Percentiles rank a stretch among this genome's conserved stretches.
phyloP scores from a whole-genome alignment of 345 rosid genomes.

The Clausena lansium region DNA sequence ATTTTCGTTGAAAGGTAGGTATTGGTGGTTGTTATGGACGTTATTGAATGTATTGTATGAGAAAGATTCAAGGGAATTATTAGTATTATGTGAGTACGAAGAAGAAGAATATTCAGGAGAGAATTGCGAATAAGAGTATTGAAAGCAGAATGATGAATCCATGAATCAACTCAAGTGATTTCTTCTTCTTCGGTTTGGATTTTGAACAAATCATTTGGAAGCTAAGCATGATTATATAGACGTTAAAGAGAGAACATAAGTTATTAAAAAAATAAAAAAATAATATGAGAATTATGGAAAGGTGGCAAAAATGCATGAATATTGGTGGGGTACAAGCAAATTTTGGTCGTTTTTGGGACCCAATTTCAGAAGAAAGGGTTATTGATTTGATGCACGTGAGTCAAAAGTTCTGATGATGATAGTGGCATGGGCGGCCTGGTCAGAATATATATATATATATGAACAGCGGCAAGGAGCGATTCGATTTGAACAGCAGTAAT shows the following conservation, averaged over 20 bases:
- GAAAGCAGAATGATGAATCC: slow-evolving; percentile 37
- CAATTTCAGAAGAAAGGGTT: neutral
- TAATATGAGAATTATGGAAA: slow-evolving; percentile 2
- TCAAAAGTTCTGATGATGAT: slow-evolving; percentile 28
- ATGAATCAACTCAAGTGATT: neutral
- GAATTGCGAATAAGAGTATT: slow-evolving; percentile 26
- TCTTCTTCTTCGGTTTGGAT: neutral
- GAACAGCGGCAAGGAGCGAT: no score
- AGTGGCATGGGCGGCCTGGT: slow-evolving; percentile 42
- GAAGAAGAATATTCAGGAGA: slow-evolving; percentile 32
- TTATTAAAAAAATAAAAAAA: neutral
- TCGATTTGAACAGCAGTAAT: no score
- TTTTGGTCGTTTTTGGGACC: slow-evolving; percentile 34
- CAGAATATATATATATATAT: neutral
- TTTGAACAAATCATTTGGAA: neutral
- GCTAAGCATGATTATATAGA: slow-evolving; percentile 21
- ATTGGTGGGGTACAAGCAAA: slow-evolving; percentile 8
- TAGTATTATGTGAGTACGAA: neutral
- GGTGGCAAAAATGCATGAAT: slow-evolving; percentile 29
- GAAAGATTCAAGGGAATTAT: slow-evolving; percentile 20
- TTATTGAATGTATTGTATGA: slow-evolving; percentile 2
- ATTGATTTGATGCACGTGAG: slow-evolving; percentile 46
- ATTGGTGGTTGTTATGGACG: neutral
- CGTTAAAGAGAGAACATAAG: slow-evolving; percentile 8
- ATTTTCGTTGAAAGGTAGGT: slow-evolving; percentile 60